Conservation (phyloP, 345 rosid genomes). For the Durio zibethinus region DNA sequence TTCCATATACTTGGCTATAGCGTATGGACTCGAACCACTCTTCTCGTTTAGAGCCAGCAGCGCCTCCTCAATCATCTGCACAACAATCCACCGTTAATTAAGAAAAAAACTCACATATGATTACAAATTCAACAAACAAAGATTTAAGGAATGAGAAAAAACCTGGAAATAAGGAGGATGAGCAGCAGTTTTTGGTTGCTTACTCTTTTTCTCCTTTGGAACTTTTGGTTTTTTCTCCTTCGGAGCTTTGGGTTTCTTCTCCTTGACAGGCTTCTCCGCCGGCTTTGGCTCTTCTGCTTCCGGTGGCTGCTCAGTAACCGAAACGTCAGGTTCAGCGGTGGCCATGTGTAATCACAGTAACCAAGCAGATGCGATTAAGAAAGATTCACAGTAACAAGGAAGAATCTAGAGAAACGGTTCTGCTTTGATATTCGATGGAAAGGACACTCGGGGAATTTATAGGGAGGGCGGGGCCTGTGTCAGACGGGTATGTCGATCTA, state of each 20-base stretch:
- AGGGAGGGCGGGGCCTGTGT: conserved; percentile 18
- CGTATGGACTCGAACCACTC: conserved; percentile 81
- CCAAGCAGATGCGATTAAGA: background rate
- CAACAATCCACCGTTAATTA: background rate
- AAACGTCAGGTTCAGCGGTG: conserved; percentile 31
- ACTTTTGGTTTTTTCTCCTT: conserved; percentile 35
- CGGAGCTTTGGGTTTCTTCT: conserved; percentile 34
- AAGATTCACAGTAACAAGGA: background rate
- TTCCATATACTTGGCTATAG: conserved; percentile 75
- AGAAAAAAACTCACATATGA: background rate
- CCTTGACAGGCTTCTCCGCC: conserved; percentile 30
- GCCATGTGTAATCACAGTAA: conserved; percentile 24
- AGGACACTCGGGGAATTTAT: conserved; percentile 28
- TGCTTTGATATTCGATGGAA: background rate
- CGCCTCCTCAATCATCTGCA: conserved; percentile 84
- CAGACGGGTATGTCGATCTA: background rate
- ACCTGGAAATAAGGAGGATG: conserved; percentile 91
- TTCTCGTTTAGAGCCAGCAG: conserved; percentile 56
- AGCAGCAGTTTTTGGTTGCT: conserved; percentile 40
- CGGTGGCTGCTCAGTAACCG: conserved; percentile 16
- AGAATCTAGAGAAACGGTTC: background rate
- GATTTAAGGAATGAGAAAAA: background rate
- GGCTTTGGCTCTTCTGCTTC: conserved; percentile 32
- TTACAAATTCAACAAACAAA: background rate
- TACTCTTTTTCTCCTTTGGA: conserved; percentile 41